Conservation (phyloP, 768 basidiomycete genomes). For the Amanita fuliginea region DNA sequence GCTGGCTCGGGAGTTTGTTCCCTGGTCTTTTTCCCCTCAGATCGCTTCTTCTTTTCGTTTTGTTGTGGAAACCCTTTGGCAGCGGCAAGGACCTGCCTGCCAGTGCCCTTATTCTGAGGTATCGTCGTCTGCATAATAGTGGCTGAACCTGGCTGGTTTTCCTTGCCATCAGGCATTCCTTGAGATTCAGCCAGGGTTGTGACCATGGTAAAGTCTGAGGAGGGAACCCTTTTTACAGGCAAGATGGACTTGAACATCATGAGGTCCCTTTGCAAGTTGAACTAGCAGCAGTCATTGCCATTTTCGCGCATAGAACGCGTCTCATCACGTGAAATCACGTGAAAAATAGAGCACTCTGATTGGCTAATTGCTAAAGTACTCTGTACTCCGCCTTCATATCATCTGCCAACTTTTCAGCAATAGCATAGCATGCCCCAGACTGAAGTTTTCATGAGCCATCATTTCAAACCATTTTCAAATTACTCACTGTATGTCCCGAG, state of each 20-base stretch:
- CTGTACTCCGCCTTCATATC: slow-evolving; percentile 18
- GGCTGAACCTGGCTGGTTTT: slow-evolving; percentile 41
- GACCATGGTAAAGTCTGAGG: slow-evolving; percentile 66
- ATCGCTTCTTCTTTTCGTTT: slow-evolving; percentile 31
- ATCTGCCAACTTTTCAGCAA: slow-evolving; percentile 24
- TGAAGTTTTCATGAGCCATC: slow-evolving; percentile 6
- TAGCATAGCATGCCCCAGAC: slow-evolving; percentile 22
- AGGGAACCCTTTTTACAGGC: slow-evolving; percentile 53
- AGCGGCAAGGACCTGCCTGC: slow-evolving; percentile 10
- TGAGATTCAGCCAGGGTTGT: slow-evolving; percentile 35
- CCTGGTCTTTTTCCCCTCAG: slow-evolving; percentile 25
- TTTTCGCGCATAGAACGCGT: slow-evolving; percentile 19
- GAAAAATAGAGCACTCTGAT: background rate
- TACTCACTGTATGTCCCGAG: slow-evolving; percentile 36
- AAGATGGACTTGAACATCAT: slow-evolving; percentile 78
- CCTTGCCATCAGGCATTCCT: slow-evolving; percentile 42
- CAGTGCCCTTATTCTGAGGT: slow-evolving; percentile 4
- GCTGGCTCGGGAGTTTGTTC: slow-evolving; percentile 22
- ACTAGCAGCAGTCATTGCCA: slow-evolving; percentile 19
- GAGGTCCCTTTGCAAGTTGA: slow-evolving; percentile 10
- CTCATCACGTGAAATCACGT: slow-evolving; percentile 11
- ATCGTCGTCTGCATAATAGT: slow-evolving; percentile 11
- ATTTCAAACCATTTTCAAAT: slow-evolving; percentile 2
- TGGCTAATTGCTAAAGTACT: background rate
- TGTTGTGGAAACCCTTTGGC: slow-evolving; percentile 22